These are phyloP conservation scores for Petunia axillaris DNA, from an alignment of 257 asterid genomes.

Conservation along the genomic window DNA sequence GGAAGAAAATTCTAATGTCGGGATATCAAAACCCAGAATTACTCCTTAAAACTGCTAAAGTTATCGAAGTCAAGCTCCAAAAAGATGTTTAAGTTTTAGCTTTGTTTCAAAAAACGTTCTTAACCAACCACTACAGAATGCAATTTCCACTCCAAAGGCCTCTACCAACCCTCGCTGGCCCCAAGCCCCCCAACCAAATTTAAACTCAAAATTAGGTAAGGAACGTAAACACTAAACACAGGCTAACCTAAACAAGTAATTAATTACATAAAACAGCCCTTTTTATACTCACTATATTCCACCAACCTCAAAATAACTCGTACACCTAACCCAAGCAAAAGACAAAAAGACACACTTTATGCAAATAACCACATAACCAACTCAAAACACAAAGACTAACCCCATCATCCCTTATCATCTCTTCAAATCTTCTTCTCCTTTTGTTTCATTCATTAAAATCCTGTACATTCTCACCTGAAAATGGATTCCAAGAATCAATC, in stretches of 20 bases:
- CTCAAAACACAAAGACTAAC: too few relatives aligned
- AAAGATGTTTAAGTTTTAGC: background rate
- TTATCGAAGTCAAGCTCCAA: background rate
- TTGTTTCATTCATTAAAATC: background rate
- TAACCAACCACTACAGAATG: background rate
- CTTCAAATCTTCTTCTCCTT: background rate
- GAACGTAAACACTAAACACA: background rate
- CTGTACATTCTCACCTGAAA: constrained; percentile 5
- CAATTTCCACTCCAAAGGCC: background rate
- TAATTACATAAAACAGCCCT: background rate
- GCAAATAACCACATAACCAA: background rate
- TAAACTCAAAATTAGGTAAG: background rate
- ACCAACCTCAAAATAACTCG: background rate
- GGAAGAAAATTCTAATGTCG: too few relatives aligned
- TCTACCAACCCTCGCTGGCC: background rate
- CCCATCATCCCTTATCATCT: background rate
- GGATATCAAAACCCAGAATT: background rate
- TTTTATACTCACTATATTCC: background rate
- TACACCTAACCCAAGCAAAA: background rate
- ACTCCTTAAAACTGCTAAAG: background rate
- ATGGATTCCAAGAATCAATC: constrained; percentile 38
- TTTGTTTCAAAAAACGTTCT: background rate
- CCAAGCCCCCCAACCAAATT: background rate
- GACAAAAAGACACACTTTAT: background rate
- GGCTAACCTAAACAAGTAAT: background rate